Conservation (phyloP, 345 rosid genomes). For the Eucalyptus leucophloia region DNA sequence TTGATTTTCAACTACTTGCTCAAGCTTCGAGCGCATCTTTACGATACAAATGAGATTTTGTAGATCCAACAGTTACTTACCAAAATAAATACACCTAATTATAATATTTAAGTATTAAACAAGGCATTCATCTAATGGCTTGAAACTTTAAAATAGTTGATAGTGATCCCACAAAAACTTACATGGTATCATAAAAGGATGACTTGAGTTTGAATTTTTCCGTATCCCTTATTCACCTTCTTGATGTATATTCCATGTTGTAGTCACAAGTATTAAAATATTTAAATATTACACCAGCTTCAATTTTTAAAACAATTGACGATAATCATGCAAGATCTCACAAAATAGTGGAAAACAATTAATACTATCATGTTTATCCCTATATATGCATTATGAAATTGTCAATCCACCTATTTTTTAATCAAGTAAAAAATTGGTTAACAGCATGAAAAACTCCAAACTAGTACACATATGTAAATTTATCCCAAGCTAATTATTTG, state of each 20-base stretch:
- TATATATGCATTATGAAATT: neutral
- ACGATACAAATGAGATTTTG: neutral
- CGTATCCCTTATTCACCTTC: neutral
- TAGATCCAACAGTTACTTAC: neutral
- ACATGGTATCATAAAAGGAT: neutral
- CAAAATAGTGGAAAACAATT: neutral
- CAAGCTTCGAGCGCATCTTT: neutral
- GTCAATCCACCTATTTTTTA: neutral
- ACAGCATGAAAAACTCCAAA: too few relatives aligned
- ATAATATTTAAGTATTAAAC: neutral
- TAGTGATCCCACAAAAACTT: fast-evolving
- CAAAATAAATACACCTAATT: neutral
- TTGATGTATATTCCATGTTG: neutral
- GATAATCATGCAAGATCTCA: neutral
- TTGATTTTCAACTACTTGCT: neutral
- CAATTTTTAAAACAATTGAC: neutral
- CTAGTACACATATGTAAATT: too few relatives aligned
- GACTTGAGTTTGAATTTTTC: neutral
- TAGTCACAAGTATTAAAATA: neutral
- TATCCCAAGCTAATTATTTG: too few relatives aligned
- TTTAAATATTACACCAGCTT: too few relatives aligned
- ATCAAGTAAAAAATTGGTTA: neutral
- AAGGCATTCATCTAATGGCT: neutral
- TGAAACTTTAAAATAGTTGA: fast-evolving
- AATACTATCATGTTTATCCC: neutral